Evolutionary conservation across 2,329 filamentous ascomycete species (phyloP).

Genomic region (Alternaria tenuissima): DNA sequence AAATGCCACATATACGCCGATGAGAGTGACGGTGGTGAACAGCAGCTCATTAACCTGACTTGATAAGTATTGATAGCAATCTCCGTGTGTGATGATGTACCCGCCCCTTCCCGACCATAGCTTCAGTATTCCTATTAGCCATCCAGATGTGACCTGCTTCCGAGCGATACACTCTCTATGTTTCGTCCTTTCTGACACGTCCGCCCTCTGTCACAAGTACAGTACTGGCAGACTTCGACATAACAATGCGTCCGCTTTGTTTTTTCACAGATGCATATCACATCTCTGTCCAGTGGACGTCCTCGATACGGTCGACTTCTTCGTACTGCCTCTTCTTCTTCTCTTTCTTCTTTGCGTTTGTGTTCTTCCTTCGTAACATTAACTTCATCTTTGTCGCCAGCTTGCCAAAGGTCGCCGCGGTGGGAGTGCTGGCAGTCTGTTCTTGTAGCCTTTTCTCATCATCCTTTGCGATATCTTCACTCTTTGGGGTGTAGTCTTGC

Average conservation of each 20-base stretch:
- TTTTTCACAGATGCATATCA: constrained; percentile 9
- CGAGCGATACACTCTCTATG: neutral
- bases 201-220: neutral
- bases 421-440: constrained; percentile 19
- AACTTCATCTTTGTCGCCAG: constrained; percentile 44
- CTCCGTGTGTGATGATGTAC: neutral
- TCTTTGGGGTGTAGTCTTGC: constrained; percentile 24
- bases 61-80: neutral
- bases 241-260: neutral
- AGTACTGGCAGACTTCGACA: neutral
- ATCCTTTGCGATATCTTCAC: constrained; percentile 23
- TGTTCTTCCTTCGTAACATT: constrained; percentile 37
- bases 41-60: constrained; percentile 12
- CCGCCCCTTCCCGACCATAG: neutral
- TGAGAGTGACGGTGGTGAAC: constrained; percentile 8
- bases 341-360: constrained; percentile 35
- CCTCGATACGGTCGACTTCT: constrained; percentile 43
- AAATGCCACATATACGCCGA: constrained; percentile 9
- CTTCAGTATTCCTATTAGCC: neutral
- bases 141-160: neutral
- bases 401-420: constrained; percentile 36
- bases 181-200: neutral
- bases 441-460: constrained; percentile 19
- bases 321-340: constrained; percentile 34
- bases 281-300: constrained; percentile 50